phyloP scores from a whole-genome alignment of 192 early-diverging fungal genomes.

The Geranomyces variabilis region DNA sequence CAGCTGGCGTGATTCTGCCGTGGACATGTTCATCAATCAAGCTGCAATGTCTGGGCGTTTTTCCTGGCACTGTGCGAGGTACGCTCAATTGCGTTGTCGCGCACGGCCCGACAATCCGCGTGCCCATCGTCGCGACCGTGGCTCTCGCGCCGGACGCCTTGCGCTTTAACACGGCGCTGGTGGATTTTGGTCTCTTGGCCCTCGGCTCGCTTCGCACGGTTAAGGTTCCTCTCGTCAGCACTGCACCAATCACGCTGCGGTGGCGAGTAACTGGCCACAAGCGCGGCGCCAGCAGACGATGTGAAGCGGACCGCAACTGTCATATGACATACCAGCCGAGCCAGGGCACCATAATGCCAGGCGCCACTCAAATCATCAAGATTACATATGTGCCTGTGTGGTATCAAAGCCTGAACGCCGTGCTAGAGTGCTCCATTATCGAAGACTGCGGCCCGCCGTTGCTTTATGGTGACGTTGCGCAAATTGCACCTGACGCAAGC shows the following conservation, averaged over 20 bases:
- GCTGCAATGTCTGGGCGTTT: constrained; percentile 17
- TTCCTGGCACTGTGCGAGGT: constrained; percentile 37
- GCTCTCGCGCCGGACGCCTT: constrained; percentile 32
- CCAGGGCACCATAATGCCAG: constrained; percentile 37
- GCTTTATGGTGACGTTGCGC: not conserved
- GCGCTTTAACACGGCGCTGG: constrained; percentile 32
- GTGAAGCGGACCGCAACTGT: constrained; percentile 25
- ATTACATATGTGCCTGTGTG: constrained; percentile 45
- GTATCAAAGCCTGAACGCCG: constrained; percentile 42
- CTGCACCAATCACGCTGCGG: constrained; percentile 27
- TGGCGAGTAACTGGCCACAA: constrained; percentile 30
- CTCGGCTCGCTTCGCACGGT: constrained; percentile 35
- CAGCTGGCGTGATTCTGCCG: constrained; percentile 2
- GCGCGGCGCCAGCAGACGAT: not conserved
- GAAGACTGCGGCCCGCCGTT: not conserved
- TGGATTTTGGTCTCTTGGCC: constrained; percentile 56
- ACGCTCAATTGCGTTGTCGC: constrained; percentile 42
- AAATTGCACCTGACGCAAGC: not conserved
- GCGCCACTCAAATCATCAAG: constrained; percentile 17
- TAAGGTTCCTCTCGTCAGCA: constrained; percentile 43
- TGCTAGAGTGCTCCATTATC: constrained; percentile 41
- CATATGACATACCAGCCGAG: constrained; percentile 31
- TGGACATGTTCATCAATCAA: constrained; percentile 7
- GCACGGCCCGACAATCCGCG: constrained; percentile 34
- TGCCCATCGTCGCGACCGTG: constrained; percentile 39